Evolutionary conservation across 2,329 filamentous ascomycete genomes (phyloP), one percentile per base, ranked within the genome.

Genomic region (Fusarium luffae): DNA sequence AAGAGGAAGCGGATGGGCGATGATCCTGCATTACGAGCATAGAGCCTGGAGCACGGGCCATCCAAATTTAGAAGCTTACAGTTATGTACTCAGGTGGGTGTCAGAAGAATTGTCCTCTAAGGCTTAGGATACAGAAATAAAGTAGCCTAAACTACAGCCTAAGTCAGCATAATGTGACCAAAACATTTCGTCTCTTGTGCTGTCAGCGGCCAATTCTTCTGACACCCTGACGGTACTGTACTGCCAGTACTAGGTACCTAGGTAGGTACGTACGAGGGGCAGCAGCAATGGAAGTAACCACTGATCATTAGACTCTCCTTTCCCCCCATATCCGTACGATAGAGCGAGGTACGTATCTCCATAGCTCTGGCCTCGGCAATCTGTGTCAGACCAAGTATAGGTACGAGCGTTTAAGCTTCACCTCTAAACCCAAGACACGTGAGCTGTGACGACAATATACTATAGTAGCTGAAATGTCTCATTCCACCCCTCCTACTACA

Each of bases 31-130:
- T 66, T 56, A 66, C 54, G 55, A 32, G 48, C 47, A 64, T 63
- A 42, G 54, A 34, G 54, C 10, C 18, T 5, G 10, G 37, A 65
- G 72, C 72, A 74, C 70, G 68, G 72, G 54, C 72, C 71, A 74
- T 54, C 41, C 54, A 47, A 28, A 19, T 12, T 18, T 34, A 52
- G 56, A 74, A 74, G 71, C 69, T 73, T 62, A 42, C 49, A 23
- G 48, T 42, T 11, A 37, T 18, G 32, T 37, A 37, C 21, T 23
- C 21, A 23, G 21, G 21, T 23, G 21, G 21, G 21, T 23, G 21
- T 23, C 21, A 23, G 21, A 23, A 23, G 21, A 23, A 23, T 23
- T 23, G 21, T 23, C 21, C 21, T 23, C 21, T 23, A 23, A 23
- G 5, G 21, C 21, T 23, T 23, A 23, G 21, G 21, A 23, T 23